Evolutionary conservation across 2,329 filamentous ascomycete species (phyloP).

Genomic region (Graphiopsis chlorocephala): DNA sequence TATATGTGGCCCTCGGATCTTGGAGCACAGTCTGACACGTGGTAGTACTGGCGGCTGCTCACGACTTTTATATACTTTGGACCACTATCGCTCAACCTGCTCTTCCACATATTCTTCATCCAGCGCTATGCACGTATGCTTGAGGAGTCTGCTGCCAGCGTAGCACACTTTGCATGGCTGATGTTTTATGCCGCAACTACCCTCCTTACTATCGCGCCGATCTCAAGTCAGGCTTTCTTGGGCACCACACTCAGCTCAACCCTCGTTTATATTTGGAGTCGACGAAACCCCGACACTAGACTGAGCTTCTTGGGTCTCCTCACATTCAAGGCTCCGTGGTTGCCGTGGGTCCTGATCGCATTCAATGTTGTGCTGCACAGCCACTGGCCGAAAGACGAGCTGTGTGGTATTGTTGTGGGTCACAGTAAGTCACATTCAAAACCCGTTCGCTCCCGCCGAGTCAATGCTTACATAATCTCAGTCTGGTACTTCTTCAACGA

Average conservation of each 20-base stretch:
- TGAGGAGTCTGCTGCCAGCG: conserved; percentile 90
- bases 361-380: conserved; percentile 92
- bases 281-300: conserved; percentile 86
- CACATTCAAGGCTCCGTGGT: conserved; percentile 88
- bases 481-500: conserved; percentile 98
- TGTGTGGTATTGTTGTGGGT: conserved; percentile 90
- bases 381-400: conserved; percentile 87
- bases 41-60: conserved; percentile 90
- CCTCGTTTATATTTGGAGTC: conserved; percentile 96
- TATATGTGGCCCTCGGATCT: conserved; percentile 17
- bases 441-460: neutral
- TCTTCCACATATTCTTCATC: conserved; percentile 98
- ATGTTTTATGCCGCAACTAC: conserved; percentile 79
- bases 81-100: conserved; percentile 84
- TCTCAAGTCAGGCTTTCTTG: conserved; percentile 89
- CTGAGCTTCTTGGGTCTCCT: conserved; percentile 78
- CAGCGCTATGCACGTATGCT: conserved; percentile 93
- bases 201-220: conserved; percentile 76
- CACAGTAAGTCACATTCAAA: conserved; percentile 54
- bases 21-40: conserved; percentile 11
- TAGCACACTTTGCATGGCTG: conserved; percentile 93
- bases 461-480: conserved; percentile 26
- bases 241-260: conserved; percentile 91
- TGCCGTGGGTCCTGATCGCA: conserved; percentile 92
- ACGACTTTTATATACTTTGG: conserved; percentile 98